phyloP scores from a whole-genome alignment of 805 yeast genomes.

The Debaryomyces hansenii region DNA sequence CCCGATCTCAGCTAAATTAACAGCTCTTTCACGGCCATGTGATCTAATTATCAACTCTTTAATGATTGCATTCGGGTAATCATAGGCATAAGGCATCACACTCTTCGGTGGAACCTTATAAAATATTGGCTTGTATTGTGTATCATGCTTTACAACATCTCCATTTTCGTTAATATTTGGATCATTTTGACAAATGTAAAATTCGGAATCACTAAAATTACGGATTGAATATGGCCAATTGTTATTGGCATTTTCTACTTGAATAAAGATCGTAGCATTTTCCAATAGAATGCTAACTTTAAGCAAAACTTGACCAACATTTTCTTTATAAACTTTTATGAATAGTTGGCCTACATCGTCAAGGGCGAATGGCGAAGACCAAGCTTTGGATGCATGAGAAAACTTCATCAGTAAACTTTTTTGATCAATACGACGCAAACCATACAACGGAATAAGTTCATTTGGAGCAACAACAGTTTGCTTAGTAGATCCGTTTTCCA shows the following conservation, averaged over 20 bases:
- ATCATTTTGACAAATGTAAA: constrained; percentile 81
- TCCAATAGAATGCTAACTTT: constrained; percentile 78
- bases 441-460: constrained; percentile 59
- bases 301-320: constrained; percentile 66
- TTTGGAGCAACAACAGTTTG: constrained; percentile 47
- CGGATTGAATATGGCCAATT: constrained; percentile 93
- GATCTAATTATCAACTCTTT: constrained; percentile 77
- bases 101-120: constrained; percentile 85
- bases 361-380: constrained; percentile 89
- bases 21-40: constrained; percentile 70
- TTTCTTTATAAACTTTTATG: constrained; percentile 64
- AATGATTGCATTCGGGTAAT: constrained; percentile 85
- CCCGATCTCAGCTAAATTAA: constrained; percentile 93
- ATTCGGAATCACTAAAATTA: constrained; percentile 86
- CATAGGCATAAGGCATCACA: constrained; percentile 99
- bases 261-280: constrained; percentile 76
- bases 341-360: constrained; percentile 82
- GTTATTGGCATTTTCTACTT: constrained; percentile 67
- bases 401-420: constrained; percentile 66
- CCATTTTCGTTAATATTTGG: constrained; percentile 70
- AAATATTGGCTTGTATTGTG: constrained; percentile 70
- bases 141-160: constrained; percentile 46
- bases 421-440: constrained; percentile 52
- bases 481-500: constrained; percentile 67
- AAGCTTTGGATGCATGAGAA: constrained; percentile 53